Conservation (phyloP, 495 filamentous ascomycete genomes). For the Tuber calosporum region DNA sequence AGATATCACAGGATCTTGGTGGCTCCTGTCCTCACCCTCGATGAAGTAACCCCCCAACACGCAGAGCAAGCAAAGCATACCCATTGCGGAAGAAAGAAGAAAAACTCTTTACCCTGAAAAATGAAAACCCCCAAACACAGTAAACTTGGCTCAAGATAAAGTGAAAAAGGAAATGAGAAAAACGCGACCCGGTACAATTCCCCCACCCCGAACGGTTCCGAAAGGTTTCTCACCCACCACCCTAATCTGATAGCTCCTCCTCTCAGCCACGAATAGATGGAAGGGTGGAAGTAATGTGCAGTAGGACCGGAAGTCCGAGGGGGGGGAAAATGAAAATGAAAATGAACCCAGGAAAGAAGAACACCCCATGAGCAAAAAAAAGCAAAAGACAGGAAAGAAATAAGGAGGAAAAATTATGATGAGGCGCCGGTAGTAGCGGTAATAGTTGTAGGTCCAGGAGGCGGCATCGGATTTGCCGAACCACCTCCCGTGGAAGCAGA, state of each 20-base stretch:
- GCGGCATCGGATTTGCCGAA: not conserved
- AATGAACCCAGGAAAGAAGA: conserved; percentile 2
- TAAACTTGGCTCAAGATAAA: not conserved
- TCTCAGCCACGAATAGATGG: not conserved
- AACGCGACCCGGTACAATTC: not conserved
- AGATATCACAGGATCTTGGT: not conserved
- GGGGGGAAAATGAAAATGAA: not conserved
- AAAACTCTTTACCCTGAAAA: not conserved
- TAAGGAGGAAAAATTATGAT: not conserved
- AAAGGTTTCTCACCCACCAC: not conserved
- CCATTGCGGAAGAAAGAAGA: not conserved
- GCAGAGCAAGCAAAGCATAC: conserved; percentile 2
- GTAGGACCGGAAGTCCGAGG: not conserved
- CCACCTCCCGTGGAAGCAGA: not conserved
- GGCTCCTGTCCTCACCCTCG: not conserved
- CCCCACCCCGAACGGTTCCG: not conserved
- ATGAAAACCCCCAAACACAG: not conserved
- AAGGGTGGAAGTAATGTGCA: not conserved
- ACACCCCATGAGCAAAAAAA: conserved; percentile 1
- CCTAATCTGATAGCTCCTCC: not conserved
- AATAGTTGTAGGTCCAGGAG: not conserved
- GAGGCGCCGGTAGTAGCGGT: not conserved
- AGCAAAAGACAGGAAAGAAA: not conserved
- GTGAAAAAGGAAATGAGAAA: not conserved
- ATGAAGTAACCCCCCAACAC: not conserved